Evolutionary conservation across 2,329 filamentous ascomycete genomes (phyloP).

Genomic region (Westerdykella aurantiaca): DNA sequence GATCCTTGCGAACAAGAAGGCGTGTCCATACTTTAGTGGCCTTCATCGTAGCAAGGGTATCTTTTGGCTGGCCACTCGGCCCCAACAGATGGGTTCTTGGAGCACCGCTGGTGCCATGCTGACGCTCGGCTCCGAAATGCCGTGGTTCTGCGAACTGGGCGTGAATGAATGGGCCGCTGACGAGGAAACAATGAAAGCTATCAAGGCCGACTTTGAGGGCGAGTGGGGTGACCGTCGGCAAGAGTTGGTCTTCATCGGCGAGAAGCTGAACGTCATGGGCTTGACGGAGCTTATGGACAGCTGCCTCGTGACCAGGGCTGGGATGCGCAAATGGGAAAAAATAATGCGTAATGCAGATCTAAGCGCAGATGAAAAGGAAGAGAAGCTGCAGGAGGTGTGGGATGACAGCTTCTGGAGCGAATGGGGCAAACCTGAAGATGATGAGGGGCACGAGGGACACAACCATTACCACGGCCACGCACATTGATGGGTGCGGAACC

Average conservation of each 20-base stretch:
- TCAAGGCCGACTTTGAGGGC: constrained; percentile 46
- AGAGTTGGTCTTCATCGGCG: constrained; percentile 69
- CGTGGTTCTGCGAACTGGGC: constrained; percentile 54
- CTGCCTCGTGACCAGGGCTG: constrained; percentile 57
- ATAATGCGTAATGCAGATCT: constrained; percentile 30
- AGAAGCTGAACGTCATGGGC: constrained; percentile 51
- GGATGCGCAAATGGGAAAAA: constrained; percentile 43
- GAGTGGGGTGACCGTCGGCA: constrained; percentile 65
- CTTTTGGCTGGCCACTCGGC: constrained; percentile 55
- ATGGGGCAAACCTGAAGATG: too few relatives aligned
- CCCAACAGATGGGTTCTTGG: constrained; percentile 54
- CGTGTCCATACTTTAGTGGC: constrained; percentile 47
- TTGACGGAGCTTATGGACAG: constrained; percentile 53
- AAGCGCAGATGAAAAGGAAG: constrained; percentile 38
- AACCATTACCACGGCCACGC: too few relatives aligned
- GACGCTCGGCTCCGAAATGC: constrained; percentile 54
- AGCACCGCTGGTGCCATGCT: constrained; percentile 61
- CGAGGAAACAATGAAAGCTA: constrained; percentile 44
- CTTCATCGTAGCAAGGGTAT: constrained; percentile 61
- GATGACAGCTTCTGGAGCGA: too few relatives aligned
- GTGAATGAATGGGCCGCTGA: constrained; percentile 49
- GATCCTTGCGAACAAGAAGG: constrained; percentile 54
- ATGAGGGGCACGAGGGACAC: too few relatives aligned
- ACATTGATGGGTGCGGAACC: too few relatives aligned
- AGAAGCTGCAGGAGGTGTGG: too few relatives aligned